Evolutionary conservation across 1,284 basidiomycete genomes (phyloP).

Genomic region (Stereum hirsutum): DNA sequence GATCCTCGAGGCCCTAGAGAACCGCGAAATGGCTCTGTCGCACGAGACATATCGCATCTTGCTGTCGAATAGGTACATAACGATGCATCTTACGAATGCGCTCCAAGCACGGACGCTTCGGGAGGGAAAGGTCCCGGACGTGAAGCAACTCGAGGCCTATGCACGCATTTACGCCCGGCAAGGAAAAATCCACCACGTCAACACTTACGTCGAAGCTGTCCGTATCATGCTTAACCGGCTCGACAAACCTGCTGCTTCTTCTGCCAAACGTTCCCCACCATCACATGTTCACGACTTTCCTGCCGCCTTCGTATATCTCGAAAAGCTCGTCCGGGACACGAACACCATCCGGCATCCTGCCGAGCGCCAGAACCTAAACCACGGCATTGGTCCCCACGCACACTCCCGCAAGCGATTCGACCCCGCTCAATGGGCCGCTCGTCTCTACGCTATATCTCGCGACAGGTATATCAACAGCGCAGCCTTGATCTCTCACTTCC

Average conservation of each 20-base stretch:
- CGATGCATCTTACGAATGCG: constrained; percentile 36
- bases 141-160: constrained; percentile 35
- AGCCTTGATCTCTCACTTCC: constrained; percentile 30
- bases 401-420: too few species aligned
- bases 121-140: constrained; percentile 29
- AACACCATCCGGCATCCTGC: too few species aligned
- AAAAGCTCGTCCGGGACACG: too few species aligned
- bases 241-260: background rate
- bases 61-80: constrained; percentile 38
- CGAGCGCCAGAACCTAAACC: too few species aligned
- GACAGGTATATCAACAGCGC: constrained; percentile 15
- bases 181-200: constrained; percentile 30
- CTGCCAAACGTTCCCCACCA: background rate
- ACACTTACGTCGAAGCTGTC: constrained; percentile 3
- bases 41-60: constrained; percentile 34
- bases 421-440: constrained; percentile 7
- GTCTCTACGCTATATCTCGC: constrained; percentile 6
- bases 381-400: too few species aligned
- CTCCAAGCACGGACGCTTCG: constrained; percentile 33
- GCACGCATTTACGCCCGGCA: constrained; percentile 38
- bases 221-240: background rate
- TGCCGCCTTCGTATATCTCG: too few species aligned
- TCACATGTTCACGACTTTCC: too few species aligned
- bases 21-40: constrained; percentile 29
- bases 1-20: constrained; percentile 37